phyloP scores from a whole-genome alignment of 805 yeast species.

The Candida khao-thaluensis region DNA sequence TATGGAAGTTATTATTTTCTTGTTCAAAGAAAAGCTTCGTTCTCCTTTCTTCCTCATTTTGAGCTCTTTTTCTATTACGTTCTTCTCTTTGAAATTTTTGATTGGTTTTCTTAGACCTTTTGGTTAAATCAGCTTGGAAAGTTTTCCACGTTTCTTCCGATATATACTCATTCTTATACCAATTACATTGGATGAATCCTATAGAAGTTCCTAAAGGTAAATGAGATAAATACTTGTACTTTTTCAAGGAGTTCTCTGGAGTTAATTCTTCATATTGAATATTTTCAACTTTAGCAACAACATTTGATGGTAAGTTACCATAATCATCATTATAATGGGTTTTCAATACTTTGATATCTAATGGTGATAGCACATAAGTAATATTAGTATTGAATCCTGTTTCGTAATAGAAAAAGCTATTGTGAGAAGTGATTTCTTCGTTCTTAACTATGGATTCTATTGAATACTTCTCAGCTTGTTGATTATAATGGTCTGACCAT shows the following conservation, averaged over 20 bases:
- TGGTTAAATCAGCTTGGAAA: conserved; percentile 56
- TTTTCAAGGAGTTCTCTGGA: conserved; percentile 55
- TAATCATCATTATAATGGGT: conserved; percentile 56
- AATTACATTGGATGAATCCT: conserved; percentile 82
- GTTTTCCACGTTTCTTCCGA: conserved; percentile 35
- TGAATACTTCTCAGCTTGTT: conserved; percentile 1
- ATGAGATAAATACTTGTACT: conserved; percentile 74
- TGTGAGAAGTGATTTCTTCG: conserved; percentile 31
- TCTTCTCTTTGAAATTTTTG: conserved; percentile 60
- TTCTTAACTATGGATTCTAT: conserved; percentile 10
- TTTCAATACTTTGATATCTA: conserved; percentile 75
- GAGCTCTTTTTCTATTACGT: conserved; percentile 53
- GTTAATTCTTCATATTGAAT: conserved; percentile 64
- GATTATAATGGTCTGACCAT: conserved; percentile 24
- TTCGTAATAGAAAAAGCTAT: conserved; percentile 73
- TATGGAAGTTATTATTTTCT: conserved; percentile 47
- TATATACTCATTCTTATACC: conserved; percentile 48
- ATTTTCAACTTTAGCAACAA: conserved; percentile 66
- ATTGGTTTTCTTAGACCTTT: conserved; percentile 51
- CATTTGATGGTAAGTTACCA: conserved; percentile 62
- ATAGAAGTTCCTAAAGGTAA: conserved; percentile 82
- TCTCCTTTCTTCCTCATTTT: conserved; percentile 56
- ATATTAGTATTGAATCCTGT: conserved; percentile 64
- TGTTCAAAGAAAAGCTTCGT: conserved; percentile 57
- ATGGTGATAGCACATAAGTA: conserved; percentile 67